These are phyloP conservation scores for Vitis amurensis DNA, from an alignment of 164 flowering plant genomes.

Conservation along the genomic window DNA sequence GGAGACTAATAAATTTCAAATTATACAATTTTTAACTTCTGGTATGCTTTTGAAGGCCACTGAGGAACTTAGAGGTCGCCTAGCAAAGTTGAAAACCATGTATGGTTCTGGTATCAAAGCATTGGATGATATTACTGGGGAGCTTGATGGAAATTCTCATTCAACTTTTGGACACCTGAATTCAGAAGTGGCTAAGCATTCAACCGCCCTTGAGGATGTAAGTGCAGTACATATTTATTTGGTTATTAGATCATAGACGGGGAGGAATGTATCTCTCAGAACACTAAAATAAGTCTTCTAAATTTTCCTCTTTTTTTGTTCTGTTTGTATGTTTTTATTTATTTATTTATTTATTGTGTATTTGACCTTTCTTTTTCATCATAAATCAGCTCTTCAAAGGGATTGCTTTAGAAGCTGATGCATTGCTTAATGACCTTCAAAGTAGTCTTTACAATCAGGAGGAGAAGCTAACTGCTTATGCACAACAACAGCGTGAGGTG, in stretches of 20 bases:
- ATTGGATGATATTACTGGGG: constrained; percentile 77
- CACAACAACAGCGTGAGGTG: constrained; percentile 84
- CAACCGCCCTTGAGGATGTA: constrained; percentile 78
- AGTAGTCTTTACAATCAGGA: constrained; percentile 66
- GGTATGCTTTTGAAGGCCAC: constrained; percentile 60
- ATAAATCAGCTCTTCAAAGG: constrained; percentile 67
- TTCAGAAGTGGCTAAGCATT: constrained; percentile 80
- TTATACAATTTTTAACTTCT: not conserved
- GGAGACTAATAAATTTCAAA: not conserved
- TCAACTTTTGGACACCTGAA: constrained; percentile 65
- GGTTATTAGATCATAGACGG: too few species aligned
- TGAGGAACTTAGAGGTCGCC: constrained; percentile 71
- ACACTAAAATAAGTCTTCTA: not conserved
- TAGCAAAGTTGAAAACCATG: constrained; percentile 64
- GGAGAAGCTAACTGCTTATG: constrained; percentile 66
- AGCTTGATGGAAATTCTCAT: constrained; percentile 76
- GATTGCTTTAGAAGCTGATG: constrained; percentile 81
- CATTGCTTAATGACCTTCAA: constrained; percentile 74
- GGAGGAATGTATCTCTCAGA: too few species aligned
- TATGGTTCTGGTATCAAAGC: constrained; percentile 77
- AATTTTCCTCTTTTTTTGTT: not conserved
- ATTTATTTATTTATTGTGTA: constrained; percentile 1
- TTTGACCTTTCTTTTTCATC: constrained; percentile 18
- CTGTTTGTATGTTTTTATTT: too few species aligned
- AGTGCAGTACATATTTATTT: constrained; percentile 20